A percentile compares a stretch with the other conserved stretches of the same genome.
Evolutionary conservation across 1,284 basidiomycete genomes (phyloP).

Genomic region (Cutaneotrichosporon spelunceum): DNA sequence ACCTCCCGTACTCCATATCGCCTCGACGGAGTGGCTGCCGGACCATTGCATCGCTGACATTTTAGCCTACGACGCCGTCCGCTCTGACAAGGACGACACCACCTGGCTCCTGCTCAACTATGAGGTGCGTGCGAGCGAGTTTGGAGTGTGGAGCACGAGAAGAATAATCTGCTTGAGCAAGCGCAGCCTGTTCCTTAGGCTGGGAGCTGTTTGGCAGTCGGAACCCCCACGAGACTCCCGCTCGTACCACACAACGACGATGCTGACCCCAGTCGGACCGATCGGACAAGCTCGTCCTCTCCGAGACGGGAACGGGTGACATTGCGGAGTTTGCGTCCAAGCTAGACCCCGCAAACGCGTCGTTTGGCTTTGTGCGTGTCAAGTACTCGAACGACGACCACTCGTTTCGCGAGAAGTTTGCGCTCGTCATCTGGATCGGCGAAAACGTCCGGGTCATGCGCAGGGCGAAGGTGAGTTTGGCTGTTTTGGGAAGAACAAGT

Average conservation of each 20-base stretch:
- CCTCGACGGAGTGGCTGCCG: not conserved
- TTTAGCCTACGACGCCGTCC: constrained; percentile 78
- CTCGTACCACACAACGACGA: not conserved
- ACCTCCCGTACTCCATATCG: not conserved
- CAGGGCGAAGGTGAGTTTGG: constrained; percentile 69
- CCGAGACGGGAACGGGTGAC: constrained; percentile 72
- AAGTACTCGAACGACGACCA: constrained; percentile 69
- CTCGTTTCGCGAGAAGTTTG: constrained; percentile 82
- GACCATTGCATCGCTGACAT: constrained; percentile 15
- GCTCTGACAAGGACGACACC: constrained; percentile 72
- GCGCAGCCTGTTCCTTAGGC: not conserved
- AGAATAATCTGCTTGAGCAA: no score
- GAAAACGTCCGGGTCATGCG: constrained; percentile 81
- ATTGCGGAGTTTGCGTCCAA: constrained; percentile 70
- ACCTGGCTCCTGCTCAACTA: constrained; percentile 86
- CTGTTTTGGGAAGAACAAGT: no score
- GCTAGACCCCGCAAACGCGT: constrained; percentile 70
- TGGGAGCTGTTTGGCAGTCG: not conserved
- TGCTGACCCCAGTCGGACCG: constrained; percentile 61
- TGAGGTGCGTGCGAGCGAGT: constrained; percentile 57
- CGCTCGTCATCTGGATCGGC: constrained; percentile 86
- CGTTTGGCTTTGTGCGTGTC: constrained; percentile 77
- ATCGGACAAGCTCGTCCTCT: constrained; percentile 75
- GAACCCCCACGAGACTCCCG: no score
- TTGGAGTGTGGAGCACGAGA: not conserved